phyloP scores from a whole-genome alignment of 2,329 filamentous ascomycete genomes.

The Microdochium trichocladiopsis region DNA sequence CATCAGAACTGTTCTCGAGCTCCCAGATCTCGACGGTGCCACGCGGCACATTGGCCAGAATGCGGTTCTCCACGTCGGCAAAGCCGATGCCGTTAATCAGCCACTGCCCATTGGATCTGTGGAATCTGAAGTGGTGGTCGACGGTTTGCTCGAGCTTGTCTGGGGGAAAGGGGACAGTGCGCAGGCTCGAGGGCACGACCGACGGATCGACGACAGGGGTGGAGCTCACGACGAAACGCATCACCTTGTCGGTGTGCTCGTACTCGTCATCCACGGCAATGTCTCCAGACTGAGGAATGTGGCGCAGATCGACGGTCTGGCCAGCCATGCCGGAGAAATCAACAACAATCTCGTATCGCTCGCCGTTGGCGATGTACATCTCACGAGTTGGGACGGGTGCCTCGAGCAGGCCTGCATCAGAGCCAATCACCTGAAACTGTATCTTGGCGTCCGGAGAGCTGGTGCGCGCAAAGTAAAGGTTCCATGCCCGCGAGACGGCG shows the following conservation, averaged over 20 bases:
- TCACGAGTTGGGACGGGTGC: slow-evolving; percentile 31
- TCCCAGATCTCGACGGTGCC: slow-evolving; percentile 42
- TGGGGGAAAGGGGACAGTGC: slow-evolving; percentile 29
- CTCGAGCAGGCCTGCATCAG: slow-evolving; percentile 43
- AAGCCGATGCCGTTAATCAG: slow-evolving; percentile 44
- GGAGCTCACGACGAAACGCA: slow-evolving; percentile 42
- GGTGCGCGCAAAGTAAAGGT: slow-evolving; percentile 34
- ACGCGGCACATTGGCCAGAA: slow-evolving; percentile 37
- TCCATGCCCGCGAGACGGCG: slow-evolving; percentile 37
- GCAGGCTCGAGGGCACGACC: slow-evolving; percentile 23
- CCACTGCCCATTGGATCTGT: slow-evolving; percentile 35
- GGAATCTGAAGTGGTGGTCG: slow-evolving; percentile 37
- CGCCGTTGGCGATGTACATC: slow-evolving; percentile 44
- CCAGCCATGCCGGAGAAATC: slow-evolving; percentile 43
- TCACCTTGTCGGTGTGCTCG: slow-evolving; percentile 41
- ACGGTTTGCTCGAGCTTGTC: slow-evolving; percentile 18
- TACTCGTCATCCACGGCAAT: slow-evolving; percentile 40
- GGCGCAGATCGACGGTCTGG: slow-evolving; percentile 35
- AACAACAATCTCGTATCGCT: slow-evolving; percentile 50
- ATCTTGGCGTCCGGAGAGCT: slow-evolving; percentile 21
- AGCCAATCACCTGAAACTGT: slow-evolving; percentile 45
- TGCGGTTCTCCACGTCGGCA: slow-evolving; percentile 35
- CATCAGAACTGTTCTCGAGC: slow-evolving; percentile 40
- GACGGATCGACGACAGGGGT: slow-evolving; percentile 25
- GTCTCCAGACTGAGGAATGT: slow-evolving; percentile 20